Evolutionary conservation across 306 rosid species (phyloP).

Genomic region (Casuarina glauca): DNA sequence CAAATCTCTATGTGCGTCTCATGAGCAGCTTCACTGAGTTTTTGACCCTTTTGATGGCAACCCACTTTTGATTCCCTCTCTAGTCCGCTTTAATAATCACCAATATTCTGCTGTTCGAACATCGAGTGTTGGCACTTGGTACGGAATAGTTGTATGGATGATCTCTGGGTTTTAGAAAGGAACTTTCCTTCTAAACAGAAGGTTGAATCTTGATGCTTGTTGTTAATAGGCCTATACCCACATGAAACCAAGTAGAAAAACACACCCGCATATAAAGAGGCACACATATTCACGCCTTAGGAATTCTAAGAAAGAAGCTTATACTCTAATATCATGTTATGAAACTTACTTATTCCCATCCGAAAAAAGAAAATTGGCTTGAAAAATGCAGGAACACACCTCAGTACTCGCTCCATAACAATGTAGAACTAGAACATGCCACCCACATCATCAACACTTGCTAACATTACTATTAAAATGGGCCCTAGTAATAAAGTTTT

Average conservation of each 20-base stretch:
- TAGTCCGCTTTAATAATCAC: not conserved
- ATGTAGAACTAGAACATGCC: no score
- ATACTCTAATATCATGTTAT: no score
- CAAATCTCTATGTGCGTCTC: not conserved
- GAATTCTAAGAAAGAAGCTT: no score
- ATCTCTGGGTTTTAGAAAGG: not conserved
- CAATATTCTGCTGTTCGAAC: not conserved
- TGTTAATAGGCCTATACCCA: no score
- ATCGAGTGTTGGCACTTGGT: not conserved
- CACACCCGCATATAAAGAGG: no score
- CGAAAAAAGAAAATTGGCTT: not conserved
- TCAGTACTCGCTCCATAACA: no score
- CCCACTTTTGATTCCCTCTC: conserved; percentile 4
- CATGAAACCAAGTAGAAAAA: no score
- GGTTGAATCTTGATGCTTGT: no score
- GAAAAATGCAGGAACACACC: no score
- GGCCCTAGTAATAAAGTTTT: not conserved
- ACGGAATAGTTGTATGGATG: not conserved
- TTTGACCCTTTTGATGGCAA: not conserved
- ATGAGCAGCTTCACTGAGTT: not conserved
- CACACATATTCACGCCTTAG: no score
- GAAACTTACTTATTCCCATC: no score
- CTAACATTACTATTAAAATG: not conserved
- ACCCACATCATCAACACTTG: not conserved
- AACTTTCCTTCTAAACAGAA: not conserved